Conservation (phyloP, 345 rosid species). For the Salix exigua region DNA sequence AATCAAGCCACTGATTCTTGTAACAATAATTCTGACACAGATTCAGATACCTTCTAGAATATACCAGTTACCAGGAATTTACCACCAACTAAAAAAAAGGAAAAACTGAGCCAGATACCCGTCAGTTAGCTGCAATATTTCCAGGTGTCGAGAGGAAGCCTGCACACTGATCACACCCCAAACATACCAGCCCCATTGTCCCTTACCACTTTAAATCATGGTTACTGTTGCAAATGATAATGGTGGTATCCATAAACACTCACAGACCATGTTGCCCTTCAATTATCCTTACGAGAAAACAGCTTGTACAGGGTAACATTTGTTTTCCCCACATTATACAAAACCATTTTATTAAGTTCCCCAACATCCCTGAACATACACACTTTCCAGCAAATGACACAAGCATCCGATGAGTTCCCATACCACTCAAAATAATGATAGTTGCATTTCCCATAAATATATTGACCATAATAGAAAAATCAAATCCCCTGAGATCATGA, state of each 20-base stretch:
- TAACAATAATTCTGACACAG: constrained; percentile 5
- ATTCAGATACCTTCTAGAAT: constrained; percentile 12
- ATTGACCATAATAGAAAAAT: constrained; percentile 23
- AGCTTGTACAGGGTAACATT: constrained; percentile 6
- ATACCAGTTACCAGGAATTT: constrained; percentile 12
- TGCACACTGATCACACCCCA: not conserved
- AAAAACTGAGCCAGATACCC: constrained; percentile 2
- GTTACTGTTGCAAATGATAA: constrained; percentile 12
- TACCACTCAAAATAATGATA: constrained; percentile 3
- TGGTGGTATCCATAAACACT: constrained; percentile 1
- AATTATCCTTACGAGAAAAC: constrained; percentile 1
- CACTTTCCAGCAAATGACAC: constrained; percentile 23
- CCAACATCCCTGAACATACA: not conserved
- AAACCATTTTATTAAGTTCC: constrained; percentile 12
- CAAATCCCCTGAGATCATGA: constrained; percentile 33
- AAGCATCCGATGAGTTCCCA: constrained; percentile 9
- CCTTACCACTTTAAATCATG: not conserved
- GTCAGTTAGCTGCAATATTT: constrained; percentile 8
- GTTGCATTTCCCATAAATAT: constrained; percentile 28
- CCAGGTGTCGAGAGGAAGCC: constrained; percentile 2
- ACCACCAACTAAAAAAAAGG: constrained; percentile 14
- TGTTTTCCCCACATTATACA: constrained; percentile 7
- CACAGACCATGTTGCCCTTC: constrained; percentile 10
- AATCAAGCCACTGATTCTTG: constrained; percentile 10
- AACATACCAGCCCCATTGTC: constrained; percentile 6